Evolutionary conservation across 2,329 filamentous ascomycete species (phyloP).

Genomic region (Trichoderma koningii): DNA sequence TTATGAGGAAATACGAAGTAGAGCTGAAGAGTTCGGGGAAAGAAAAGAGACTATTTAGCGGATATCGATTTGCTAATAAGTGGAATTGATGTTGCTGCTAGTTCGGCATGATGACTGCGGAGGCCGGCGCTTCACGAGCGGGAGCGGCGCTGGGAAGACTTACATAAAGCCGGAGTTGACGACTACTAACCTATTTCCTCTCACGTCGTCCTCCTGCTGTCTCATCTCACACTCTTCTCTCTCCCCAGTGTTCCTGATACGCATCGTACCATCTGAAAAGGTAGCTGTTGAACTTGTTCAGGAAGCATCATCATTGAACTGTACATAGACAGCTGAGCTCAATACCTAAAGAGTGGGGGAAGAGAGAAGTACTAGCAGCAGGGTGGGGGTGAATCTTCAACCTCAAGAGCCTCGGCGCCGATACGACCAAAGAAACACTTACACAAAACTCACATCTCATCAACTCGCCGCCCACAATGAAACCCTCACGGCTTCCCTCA

Average conservation of each 20-base stretch:
- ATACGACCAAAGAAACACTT: not conserved
- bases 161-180: not conserved
- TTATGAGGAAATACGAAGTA: not conserved
- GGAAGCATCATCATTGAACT: no score
- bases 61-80: slow-evolving; percentile 25
- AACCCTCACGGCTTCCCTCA: slow-evolving; percentile 18
- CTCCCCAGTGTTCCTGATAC: no score
- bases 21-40: not conserved
- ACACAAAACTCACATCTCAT: slow-evolving; percentile 7
- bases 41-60: slow-evolving; percentile 1
- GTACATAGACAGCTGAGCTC: not conserved
- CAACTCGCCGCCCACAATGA: slow-evolving; percentile 15
- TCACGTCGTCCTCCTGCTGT: not conserved
- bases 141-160: not conserved
- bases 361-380: slow-evolving; percentile 1
- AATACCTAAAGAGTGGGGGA: slow-evolving; percentile 18
- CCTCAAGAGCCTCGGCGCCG: no score
- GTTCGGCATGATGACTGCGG: slow-evolving; percentile 16
- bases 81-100: not conserved
- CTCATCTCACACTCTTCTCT: not conserved
- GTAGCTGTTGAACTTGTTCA: no score
- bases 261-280: no score
- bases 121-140: slow-evolving; percentile 21
- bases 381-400: slow-evolving; percentile 1
- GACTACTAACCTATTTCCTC: not conserved